Base-by-base conservation (phyloP, 306 rosid species). In the Cucurbita argyrosperma region DNA sequence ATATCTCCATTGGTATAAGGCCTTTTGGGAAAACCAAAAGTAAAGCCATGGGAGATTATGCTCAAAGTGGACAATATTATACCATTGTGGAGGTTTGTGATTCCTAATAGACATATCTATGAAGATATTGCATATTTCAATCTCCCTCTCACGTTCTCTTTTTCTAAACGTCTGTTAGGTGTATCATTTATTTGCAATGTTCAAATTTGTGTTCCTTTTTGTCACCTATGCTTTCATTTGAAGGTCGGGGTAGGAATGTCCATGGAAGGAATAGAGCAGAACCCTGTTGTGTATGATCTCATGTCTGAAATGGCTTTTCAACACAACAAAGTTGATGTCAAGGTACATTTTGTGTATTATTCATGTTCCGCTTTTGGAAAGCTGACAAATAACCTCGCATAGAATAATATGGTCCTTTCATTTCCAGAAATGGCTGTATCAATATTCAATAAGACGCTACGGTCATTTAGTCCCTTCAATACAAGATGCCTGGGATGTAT, bases 231-330 rank as follows among this genome's bases (percentile, higher is more conserved):
- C 59, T 80, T 70, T 45, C 81, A 59, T 80, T 62, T 84, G 78
- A 82, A 92, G 97, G 88, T 92, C 77, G 97, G 97, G 43, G 86
- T 92, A 54, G 97, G 96, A 80, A 88, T 92, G 97, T 84, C 96
- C 63, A 90, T 92, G 97, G 96, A 92, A 88, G 97, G 95, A 47
- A 90, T 88, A 66, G 97, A 88, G 82, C 97, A 92, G 82, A 92
- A 90, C 77, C 97, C 96, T 54, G 77, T 87, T 74, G 90, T 90
- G 73, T 92, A 92, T 76, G 96, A 92, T 80, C 85, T 92, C 79
- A 88, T 92, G 96, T 90, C 92, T 57, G 96, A 92, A 85, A 92
- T 90, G 95, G 92, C 96, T 74, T 92, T 90, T 82, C 92, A 71
- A 30, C 85, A 74, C 78, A 80, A 82, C 69, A 85, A 92, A 85